Evolutionary conservation across 2,329 filamentous ascomycete genomes (phyloP).

Genomic region (Apiospora sp.): DNA sequence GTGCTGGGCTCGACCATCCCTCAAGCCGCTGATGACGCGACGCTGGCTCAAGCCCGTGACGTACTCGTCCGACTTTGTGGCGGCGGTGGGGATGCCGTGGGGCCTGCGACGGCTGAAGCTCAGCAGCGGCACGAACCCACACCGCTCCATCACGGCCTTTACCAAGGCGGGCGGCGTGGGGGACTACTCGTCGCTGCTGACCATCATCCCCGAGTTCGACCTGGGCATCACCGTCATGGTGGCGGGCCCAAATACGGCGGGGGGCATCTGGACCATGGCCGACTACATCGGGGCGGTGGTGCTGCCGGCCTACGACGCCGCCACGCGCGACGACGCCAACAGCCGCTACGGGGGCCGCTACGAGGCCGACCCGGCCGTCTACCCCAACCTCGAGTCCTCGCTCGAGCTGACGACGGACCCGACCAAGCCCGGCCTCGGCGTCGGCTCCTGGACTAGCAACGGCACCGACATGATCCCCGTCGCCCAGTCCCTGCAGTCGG

Average conservation of each 20-base stretch:
- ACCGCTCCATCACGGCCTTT: slow-evolving; percentile 43
- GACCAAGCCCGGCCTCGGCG: slow-evolving; percentile 39
- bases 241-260: slow-evolving; percentile 40
- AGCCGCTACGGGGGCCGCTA: slow-evolving; percentile 40
- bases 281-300: slow-evolving; percentile 42
- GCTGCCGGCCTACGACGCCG: slow-evolving; percentile 40
- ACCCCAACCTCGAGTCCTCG: slow-evolving; percentile 40
- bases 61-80: slow-evolving; percentile 42
- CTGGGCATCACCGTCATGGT: slow-evolving; percentile 44
- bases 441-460: slow-evolving; percentile 45
- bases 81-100: slow-evolving; percentile 44
- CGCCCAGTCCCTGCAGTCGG: slow-evolving; percentile 32
- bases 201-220: slow-evolving; percentile 45
- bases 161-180: slow-evolving; percentile 46
- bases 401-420: slow-evolving; percentile 39
- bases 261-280: slow-evolving; percentile 40
- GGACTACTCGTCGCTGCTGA: slow-evolving; percentile 41
- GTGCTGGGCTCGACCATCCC: slow-evolving; percentile 41
- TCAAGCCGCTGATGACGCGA: slow-evolving; percentile 41
- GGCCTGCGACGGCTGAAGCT: slow-evolving; percentile 42
- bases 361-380: slow-evolving; percentile 15
- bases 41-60: slow-evolving; percentile 44
- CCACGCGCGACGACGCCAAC: slow-evolving; percentile 40
- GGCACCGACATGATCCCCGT: slow-evolving; percentile 41
- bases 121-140: slow-evolving; percentile 33